Evolutionary conservation across 108 stramenopile genomes (phyloP), one percentile per base, ranked within the genome.

Genomic region (Bacterosira constricta): DNA sequence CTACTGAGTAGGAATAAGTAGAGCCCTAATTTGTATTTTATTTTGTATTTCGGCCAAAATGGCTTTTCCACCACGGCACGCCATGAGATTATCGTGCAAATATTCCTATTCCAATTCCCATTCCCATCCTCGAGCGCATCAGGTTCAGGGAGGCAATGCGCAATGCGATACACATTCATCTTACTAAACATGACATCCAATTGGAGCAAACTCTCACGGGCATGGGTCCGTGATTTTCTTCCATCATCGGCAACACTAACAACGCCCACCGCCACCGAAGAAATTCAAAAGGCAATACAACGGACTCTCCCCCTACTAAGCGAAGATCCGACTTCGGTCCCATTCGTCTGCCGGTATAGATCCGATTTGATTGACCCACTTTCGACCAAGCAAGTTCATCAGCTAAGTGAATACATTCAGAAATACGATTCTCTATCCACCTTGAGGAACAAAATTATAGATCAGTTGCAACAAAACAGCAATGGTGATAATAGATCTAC

Each of bases 321-420:
- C 23, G 79, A 62, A n/a, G 84, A 80, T 35, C 73, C 77, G 13
- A 49, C 72, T 20, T 62, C 85, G 5, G 85, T 88, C 41, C 87
- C 87, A 1, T 88, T 88, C 61, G 73, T 88, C 18, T 88, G 87
- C 56, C 84, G 87, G 5, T 88, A 88, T 46, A 66, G 87, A 44
- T 53, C 83, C 41, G 87, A 88, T 52, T 31, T 84, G 17, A 71
- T 88, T 17, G 44, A 81, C 51, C 87, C 87, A 6, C 63, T 88
- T 3, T 54, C 84, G 3, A 85, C 87, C 18, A 75, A 73, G 41
- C 76, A 85, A 57, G 82, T 88, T 25, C 84, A 85, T 67, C 34
- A 57, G 20, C 52, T 88, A 17, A 58, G 69, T 54, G 71, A 83
- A 17, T 63, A 70, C 37, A 61, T 84, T 21, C 37, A 72, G 15